Percentiles rank a stretch among this genome's conserved stretches.
Evolutionary conservation across 2,329 filamentous ascomycete genomes (phyloP).

Genomic region (Colletotrichum sp.): DNA sequence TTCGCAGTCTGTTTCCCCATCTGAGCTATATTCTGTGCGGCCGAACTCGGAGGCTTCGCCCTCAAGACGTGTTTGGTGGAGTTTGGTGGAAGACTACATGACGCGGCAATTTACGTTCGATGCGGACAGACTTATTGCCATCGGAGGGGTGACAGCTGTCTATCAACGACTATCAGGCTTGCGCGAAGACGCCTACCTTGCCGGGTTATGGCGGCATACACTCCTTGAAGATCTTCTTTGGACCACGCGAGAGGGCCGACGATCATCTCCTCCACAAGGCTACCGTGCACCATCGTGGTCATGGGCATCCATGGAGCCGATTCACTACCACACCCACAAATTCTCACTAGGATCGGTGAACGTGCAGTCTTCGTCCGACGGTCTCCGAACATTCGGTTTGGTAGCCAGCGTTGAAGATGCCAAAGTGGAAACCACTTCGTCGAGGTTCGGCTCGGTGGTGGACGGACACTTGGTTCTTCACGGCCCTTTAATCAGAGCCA

Average conservation of each 20-base stretch:
- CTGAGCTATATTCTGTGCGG: background rate
- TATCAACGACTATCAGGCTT: background rate
- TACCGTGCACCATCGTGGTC: background rate
- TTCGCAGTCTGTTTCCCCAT: background rate
- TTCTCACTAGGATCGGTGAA: background rate
- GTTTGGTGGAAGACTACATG: background rate
- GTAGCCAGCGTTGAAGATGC: background rate
- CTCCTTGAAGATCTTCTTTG: background rate
- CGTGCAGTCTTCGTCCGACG: background rate
- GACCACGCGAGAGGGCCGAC: background rate
- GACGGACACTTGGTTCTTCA: background rate
- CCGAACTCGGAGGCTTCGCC: background rate
- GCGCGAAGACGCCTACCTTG: background rate
- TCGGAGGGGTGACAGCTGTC: background rate
- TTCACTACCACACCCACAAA: background rate
- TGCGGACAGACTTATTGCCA: background rate
- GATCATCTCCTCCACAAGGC: background rate
- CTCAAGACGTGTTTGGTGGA: background rate
- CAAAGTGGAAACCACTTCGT: background rate
- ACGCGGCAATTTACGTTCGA: background rate
- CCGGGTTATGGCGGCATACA: background rate
- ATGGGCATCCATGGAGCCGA: background rate
- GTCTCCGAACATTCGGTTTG: background rate
- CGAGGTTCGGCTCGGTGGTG: background rate
- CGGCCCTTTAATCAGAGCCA: background rate